phyloP scores from a whole-genome alignment of 2,329 filamentous ascomycete genomes.

The Dactylonectria estremocensis region DNA sequence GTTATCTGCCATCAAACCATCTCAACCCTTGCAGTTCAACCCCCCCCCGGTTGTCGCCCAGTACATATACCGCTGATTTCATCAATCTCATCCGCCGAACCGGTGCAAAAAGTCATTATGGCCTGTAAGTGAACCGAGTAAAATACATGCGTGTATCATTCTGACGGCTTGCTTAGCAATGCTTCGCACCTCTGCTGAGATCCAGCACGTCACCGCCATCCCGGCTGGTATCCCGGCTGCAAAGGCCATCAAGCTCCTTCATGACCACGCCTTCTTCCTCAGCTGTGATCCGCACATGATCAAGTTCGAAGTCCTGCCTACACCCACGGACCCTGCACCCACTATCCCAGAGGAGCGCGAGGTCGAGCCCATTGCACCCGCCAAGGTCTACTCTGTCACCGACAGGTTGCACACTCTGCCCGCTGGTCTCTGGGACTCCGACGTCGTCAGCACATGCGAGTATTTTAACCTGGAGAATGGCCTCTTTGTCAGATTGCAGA shows the following conservation, averaged over 20 bases:
- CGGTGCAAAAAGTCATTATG: slow-evolving; percentile 8
- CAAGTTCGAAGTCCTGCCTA: slow-evolving; percentile 57
- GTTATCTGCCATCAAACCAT: neutral
- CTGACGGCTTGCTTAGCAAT: slow-evolving; percentile 48
- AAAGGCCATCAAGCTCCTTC: slow-evolving; percentile 62
- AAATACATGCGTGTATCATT: too few species aligned
- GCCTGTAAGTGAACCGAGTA: slow-evolving; percentile 8
- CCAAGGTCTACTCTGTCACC: slow-evolving; percentile 63
- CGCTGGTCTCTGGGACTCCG: slow-evolving; percentile 69
- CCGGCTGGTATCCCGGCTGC: slow-evolving; percentile 55
- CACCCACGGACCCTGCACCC: slow-evolving; percentile 46
- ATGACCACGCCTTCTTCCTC: slow-evolving; percentile 68
- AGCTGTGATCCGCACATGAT: slow-evolving; percentile 67
- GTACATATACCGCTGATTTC: neutral
- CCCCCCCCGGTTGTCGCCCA: neutral
- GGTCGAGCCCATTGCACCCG: slow-evolving; percentile 45
- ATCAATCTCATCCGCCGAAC: neutral
- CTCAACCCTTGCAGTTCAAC: slow-evolving; percentile 14
- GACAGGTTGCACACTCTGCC: slow-evolving; percentile 67
- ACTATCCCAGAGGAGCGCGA: slow-evolving; percentile 50
- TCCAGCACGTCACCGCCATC: slow-evolving; percentile 61
- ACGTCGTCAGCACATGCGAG: slow-evolving; percentile 69
- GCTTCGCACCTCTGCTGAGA: slow-evolving; percentile 60
- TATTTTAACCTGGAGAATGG: slow-evolving; percentile 66
- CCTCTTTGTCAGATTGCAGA: slow-evolving; percentile 66